Conservation (phyloP, 495 filamentous ascomycete genomes). For the Penicillium parvum region DNA sequence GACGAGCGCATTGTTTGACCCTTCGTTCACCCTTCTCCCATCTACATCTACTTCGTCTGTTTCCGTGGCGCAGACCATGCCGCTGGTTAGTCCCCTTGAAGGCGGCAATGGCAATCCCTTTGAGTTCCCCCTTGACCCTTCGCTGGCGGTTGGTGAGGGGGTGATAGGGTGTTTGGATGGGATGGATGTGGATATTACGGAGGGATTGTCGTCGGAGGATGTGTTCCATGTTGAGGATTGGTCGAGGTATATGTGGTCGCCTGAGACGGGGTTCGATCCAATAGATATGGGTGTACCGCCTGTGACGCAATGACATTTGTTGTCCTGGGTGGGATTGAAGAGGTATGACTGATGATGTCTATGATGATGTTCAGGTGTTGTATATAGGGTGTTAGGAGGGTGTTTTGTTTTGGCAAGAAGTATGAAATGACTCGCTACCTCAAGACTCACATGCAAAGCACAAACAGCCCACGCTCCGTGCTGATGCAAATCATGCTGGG, state of each 20-base stretch:
- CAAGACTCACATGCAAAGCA: slow-evolving; percentile 4
- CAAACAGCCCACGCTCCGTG: slow-evolving; percentile 14
- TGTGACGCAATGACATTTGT: slow-evolving; percentile 18
- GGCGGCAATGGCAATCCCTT: slow-evolving; percentile 18
- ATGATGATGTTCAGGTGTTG: not conserved
- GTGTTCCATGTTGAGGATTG: slow-evolving; percentile 26
- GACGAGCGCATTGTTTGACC: slow-evolving; percentile 15
- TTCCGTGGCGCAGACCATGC: slow-evolving; percentile 7
- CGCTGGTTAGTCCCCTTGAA: slow-evolving; percentile 20
- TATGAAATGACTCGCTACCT: not conserved
- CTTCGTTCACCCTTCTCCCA: slow-evolving; percentile 16
- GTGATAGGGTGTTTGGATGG: slow-evolving; percentile 17
- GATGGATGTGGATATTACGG: slow-evolving; percentile 23
- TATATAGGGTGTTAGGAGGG: no score
- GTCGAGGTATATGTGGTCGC: slow-evolving; percentile 31
- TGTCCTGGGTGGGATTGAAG: slow-evolving; percentile 3
- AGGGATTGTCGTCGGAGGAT: slow-evolving; percentile 16
- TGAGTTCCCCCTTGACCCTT: slow-evolving; percentile 22
- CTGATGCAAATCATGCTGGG: slow-evolving; percentile 22
- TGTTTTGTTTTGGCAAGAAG: not conserved
- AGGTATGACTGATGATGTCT: slow-evolving; percentile 1
- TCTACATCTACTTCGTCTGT: slow-evolving; percentile 5
- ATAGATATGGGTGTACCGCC: slow-evolving; percentile 22
- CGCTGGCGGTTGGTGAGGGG: slow-evolving; percentile 13
- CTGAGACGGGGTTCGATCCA: slow-evolving; percentile 27